Evolutionary conservation across 2,329 filamentous ascomycete genomes (phyloP).

Genomic region (Ophiocordyceps sinensis): DNA sequence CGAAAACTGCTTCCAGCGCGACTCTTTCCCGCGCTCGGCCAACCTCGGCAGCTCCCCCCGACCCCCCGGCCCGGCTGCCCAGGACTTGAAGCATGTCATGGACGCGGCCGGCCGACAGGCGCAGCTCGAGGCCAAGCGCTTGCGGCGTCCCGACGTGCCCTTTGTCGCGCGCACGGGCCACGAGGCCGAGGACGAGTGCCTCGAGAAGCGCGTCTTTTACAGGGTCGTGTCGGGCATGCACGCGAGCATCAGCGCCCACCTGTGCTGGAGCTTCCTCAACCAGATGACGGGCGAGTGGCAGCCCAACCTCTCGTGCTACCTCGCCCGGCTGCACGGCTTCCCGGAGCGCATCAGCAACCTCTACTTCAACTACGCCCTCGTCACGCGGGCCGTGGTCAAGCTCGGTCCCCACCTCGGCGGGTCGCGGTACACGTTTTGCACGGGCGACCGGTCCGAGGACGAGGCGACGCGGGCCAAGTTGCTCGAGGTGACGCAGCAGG

Average conservation of each 20-base stretch:
- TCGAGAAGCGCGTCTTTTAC: constrained; percentile 99
- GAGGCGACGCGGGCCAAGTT: constrained; percentile 67
- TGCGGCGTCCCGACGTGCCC: constrained; percentile 33
- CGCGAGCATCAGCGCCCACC: constrained; percentile 87
- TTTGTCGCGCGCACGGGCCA: constrained; percentile 50
- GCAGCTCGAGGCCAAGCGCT: constrained; percentile 38
- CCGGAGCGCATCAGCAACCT: constrained; percentile 92
- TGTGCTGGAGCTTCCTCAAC: constrained; percentile 94
- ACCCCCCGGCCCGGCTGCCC: constrained; percentile 36
- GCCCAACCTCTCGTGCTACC: constrained; percentile 82
- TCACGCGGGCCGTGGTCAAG: constrained; percentile 83
- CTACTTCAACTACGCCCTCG: constrained; percentile 98
- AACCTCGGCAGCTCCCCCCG: constrained; percentile 32
- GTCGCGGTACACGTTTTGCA: constrained; percentile 74
- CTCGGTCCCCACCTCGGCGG: constrained; percentile 62
- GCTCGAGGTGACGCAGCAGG: constrained; percentile 55
- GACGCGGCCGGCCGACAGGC: constrained; percentile 45
- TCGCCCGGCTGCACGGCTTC: constrained; percentile 64
- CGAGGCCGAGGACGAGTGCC: constrained; percentile 77
- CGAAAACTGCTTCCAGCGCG: constrained; percentile 83
- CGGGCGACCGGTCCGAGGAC: constrained; percentile 70
- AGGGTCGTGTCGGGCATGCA: constrained; percentile 95
- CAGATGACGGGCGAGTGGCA: constrained; percentile 89
- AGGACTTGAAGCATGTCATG: constrained; percentile 47
- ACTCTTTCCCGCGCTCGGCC: constrained; percentile 46